A percentile compares a stretch with the other conserved stretches of the same genome.
phyloP scores from a whole-genome alignment of 73 alveolate genomes.

The Paramecium caudatum region DNA sequence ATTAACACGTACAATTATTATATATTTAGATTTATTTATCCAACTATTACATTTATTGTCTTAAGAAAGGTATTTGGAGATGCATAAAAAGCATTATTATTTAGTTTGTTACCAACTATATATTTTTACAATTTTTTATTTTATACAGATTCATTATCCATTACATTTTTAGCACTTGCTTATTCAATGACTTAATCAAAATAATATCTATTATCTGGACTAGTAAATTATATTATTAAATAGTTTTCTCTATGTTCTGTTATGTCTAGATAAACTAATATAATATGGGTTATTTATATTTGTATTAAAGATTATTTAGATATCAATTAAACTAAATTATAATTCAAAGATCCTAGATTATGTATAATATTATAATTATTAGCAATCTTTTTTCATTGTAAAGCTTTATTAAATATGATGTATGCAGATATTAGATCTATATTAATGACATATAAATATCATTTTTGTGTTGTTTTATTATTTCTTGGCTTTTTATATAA shows the following conservation, averaged over 20 bases:
- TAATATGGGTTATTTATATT: slow-evolving; percentile 74
- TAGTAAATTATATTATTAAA: slow-evolving; percentile 37
- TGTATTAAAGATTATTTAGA: slow-evolving; percentile 51
- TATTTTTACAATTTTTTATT: slow-evolving; percentile 72
- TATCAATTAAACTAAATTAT: not conserved
- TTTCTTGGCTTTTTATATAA: slow-evolving; percentile 39
- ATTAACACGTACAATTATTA: slow-evolving; percentile 61
- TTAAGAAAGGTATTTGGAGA: not conserved
- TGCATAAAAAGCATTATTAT: not conserved
- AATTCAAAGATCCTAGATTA: slow-evolving; percentile 58
- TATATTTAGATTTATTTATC: slow-evolving; percentile 22
- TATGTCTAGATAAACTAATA: slow-evolving; percentile 76
- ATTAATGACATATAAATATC: not conserved
- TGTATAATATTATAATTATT: not conserved
- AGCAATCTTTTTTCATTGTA: not conserved
- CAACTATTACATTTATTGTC: slow-evolving; percentile 7
- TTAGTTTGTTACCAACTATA: slow-evolving; percentile 73
- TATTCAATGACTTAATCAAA: not conserved
- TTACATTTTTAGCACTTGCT: slow-evolving; percentile 39
- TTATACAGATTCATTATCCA: slow-evolving; percentile 76
- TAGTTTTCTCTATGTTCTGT: slow-evolving; percentile 75
- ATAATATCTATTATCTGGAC: slow-evolving; percentile 50
- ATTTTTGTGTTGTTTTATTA: not conserved
- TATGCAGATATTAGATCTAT: not conserved
- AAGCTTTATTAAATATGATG: slow-evolving; percentile 6